Evolutionary conservation across 495 filamentous ascomycete genomes (phyloP).

Genomic region (Aspergillus bertholletiae): DNA sequence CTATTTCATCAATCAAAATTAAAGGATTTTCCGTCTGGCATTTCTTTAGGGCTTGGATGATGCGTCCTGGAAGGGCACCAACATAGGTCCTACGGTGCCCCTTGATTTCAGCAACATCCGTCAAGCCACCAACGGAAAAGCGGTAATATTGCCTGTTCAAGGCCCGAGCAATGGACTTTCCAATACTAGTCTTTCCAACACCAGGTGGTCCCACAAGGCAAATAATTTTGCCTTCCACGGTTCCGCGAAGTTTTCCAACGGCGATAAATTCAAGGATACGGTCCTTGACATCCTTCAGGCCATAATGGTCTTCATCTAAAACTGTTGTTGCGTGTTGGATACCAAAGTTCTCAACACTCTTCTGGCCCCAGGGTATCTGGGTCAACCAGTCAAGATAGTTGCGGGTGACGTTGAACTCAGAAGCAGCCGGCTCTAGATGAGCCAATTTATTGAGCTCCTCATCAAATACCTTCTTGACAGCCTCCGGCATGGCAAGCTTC

Average conservation of each 20-base stretch:
- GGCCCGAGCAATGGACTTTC: constrained; percentile 94
- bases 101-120: constrained; percentile 99
- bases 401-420: constrained; percentile 98
- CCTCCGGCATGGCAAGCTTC: constrained; percentile 95
- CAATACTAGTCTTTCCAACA: constrained; percentile 98
- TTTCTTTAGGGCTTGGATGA: constrained; percentile 98
- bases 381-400: constrained; percentile 99
- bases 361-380: constrained; percentile 95
- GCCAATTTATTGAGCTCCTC: constrained; percentile 97
- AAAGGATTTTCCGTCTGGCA: constrained; percentile 98
- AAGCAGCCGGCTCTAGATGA: constrained; percentile 90
- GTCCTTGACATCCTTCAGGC: constrained; percentile 97
- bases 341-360: constrained; percentile 94
- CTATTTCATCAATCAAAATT: constrained; percentile 94
- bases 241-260: constrained; percentile 93
- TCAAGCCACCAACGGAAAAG: constrained; percentile 94
- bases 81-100: constrained; percentile 96
- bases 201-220: constrained; percentile 96
- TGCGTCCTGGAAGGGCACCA: constrained; percentile 89
- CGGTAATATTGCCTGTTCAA: constrained; percentile 95
- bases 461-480: constrained; percentile 94
- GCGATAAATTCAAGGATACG: constrained; percentile 98
- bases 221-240: constrained; percentile 97
- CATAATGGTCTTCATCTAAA: constrained; percentile 95
- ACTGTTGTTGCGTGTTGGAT: constrained; percentile 87